phyloP scores from a whole-genome alignment of 305 asterid genomes.

The Rubia balearica region DNA sequence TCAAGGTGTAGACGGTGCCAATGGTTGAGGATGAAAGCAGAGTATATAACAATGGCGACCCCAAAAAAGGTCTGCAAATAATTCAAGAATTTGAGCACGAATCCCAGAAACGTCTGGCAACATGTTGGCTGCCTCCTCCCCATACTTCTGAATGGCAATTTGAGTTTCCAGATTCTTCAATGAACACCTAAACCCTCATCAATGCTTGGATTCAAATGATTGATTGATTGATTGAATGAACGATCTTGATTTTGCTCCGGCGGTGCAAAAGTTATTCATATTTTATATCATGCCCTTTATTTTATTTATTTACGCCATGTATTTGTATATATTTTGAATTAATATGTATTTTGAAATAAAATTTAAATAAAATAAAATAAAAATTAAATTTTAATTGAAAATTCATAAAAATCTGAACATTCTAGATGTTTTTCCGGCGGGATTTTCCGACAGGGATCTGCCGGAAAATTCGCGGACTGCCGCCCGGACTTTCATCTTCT shows the following conservation, averaged over 20 bases:
- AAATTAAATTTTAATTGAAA: too few species aligned
- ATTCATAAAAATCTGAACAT: too few species aligned
- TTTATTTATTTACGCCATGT: too few species aligned
- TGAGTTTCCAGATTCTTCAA: neutral
- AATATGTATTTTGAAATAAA: too few species aligned
- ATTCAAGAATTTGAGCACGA: conserved; percentile 61
- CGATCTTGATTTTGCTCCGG: neutral
- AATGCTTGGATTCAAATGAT: neutral
- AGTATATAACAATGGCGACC: conserved; percentile 47
- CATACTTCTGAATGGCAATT: conserved; percentile 26
- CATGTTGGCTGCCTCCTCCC: conserved; percentile 38
- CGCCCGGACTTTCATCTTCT: too few species aligned
- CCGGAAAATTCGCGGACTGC: too few species aligned
- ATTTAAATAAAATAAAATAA: too few species aligned
- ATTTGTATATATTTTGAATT: too few species aligned
- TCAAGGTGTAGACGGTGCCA: conserved; percentile 34
- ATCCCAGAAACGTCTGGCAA: conserved; percentile 53
- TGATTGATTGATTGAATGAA: neutral
- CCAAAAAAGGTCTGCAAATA: conserved; percentile 65
- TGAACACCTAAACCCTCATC: neutral
- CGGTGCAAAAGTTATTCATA: too few species aligned
- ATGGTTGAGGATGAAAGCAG: conserved; percentile 55
- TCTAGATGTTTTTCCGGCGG: too few species aligned
- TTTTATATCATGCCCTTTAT: too few species aligned
- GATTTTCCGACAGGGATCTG: too few species aligned